Evolutionary conservation across 2,329 filamentous ascomycete genomes (phyloP).

Genomic region (Teratosphaeria epicoccoides): DNA sequence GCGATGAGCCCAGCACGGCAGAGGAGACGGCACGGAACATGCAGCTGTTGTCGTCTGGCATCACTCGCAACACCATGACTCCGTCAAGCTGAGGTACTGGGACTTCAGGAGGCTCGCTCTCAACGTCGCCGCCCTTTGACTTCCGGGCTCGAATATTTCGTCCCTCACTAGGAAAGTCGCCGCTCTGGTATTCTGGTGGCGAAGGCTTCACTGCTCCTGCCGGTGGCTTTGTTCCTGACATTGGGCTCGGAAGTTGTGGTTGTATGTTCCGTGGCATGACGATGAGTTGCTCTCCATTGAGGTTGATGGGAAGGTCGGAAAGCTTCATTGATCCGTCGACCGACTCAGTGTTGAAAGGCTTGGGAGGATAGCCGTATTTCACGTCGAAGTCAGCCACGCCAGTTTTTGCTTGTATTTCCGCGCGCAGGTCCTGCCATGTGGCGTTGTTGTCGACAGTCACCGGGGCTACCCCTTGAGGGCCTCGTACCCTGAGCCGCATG

Average conservation of each 20-base stretch:
- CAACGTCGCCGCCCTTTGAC: constrained; percentile 33
- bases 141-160: constrained; percentile 32
- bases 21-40: constrained; percentile 83
- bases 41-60: constrained; percentile 95
- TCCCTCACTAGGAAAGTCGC: constrained; percentile 18
- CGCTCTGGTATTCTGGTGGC: constrained; percentile 17
- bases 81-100: constrained; percentile 46
- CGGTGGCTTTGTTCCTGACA: constrained; percentile 15
- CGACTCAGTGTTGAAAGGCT: constrained; percentile 51
- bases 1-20: constrained; percentile 54
- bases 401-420: constrained; percentile 53
- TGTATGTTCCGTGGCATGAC: constrained; percentile 40
- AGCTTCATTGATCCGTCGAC: constrained; percentile 41
- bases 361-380: constrained; percentile 77
- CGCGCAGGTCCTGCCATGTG: constrained; percentile 51
- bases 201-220: constrained; percentile 13
- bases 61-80: constrained; percentile 67
- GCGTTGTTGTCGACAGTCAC: constrained; percentile 59
- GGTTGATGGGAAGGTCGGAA: constrained; percentile 47
- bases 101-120: constrained; percentile 52
- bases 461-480: constrained; percentile 60
- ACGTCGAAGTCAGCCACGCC: constrained; percentile 57
- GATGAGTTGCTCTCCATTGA: constrained; percentile 61
- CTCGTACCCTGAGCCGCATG: constrained; percentile 68
- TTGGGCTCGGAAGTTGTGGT: constrained; percentile 25